Base-by-base conservation (phyloP, 345 rosid species). In the Eutrema heterophyllum region DNA sequence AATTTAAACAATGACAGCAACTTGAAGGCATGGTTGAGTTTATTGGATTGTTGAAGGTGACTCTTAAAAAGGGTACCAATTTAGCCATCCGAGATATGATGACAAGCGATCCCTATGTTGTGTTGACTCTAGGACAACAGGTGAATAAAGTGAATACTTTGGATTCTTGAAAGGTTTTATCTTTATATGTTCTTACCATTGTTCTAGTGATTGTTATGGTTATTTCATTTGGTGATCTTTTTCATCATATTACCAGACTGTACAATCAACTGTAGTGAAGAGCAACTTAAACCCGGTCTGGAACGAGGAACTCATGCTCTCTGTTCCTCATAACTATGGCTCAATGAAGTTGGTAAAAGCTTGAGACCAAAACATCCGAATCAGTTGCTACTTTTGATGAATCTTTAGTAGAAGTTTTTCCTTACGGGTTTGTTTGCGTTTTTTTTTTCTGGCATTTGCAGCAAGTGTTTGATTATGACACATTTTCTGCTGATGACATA, bases 401-500 rank as follows among this genome's bases (percentile, higher is more conserved):
- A 41, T 59, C 13, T 12, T 3, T 16, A 3, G 15, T 6, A 27
- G 0, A 64, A 61, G 14, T 0, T 21, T 73, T 44, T 9, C 36
- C 27, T 53, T 32, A 57, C 5, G 0, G 12, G 9, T 27, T 35
- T 12, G 30, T 29, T 27, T 7, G 8, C 2, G 10, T 27, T 7
- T 9, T 49, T 32, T 12, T 5, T 43, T 26, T 12, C 15, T 72
- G 30, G 2, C 54, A 54, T 21, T 58, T 84, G 82, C 89, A 96
- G 99, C 81, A 79, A 82, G 97, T 96, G 64, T 96, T 71, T 74
- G 98, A 96, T 73, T 61, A 92, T 3, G 96, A 92, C 68, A 90
- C 92, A 16, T 92, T 96, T 70, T 96, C 99, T 10, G 90, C 96
- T 3, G 98, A 96, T 67, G 99, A 96, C 83, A 87, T 96, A 84